Base-by-base conservation (phyloP, 2,329 filamentous ascomycete genomes). In the Aciculosporium take region DNA sequence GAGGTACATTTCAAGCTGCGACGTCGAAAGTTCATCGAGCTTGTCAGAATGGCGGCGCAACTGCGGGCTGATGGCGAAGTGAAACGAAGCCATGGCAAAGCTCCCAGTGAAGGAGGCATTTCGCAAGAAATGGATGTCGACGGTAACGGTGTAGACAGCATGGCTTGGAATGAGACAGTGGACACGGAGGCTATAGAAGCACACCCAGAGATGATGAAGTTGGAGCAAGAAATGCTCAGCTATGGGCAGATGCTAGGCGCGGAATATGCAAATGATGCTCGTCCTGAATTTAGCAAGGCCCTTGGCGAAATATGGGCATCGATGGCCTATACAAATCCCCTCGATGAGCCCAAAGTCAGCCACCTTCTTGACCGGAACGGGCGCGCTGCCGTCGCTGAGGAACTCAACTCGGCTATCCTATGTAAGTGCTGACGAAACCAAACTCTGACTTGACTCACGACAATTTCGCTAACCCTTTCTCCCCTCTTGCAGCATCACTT, bases 11-110 rank as follows among this genome's bases (percentile, higher is more conserved):
- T 98, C 62, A 82, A 80, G 44, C 67, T 98, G 37, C 77, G 81
- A 49, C 95, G 88, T 56, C 79, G 87, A 45, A 93, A 91, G 56
- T 95, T 96, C 58, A 81, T 96, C 46, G 91, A 98, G 60, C 89
- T 98, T 81, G 86, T 94, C 52, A 75, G 83, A 31, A 74, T 72
- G 44, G 79, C 79, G 28, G 78, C 80, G 2, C 81, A 88, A 50
- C 60, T 82, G 15, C 71, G 69, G 52, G 63, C 69, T 28, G 61
- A 63, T 7, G 60, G 64, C 28, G 65, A 68, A 7, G 51, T 57
- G 4, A 71, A 68, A 51, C 61, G 51, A 48, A 58, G 51, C 57
- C 56, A 70, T 46, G 58, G 65, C 9, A 65, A 71, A 39, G 63
- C 41, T 3, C 30, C 34, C 5, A 44, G 64, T 29, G 52, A 60